Percentiles rank a stretch among this genome's conserved stretches.
These are phyloP conservation scores for Cystobasidium sp. DNA, from an alignment of 1,284 basidiomycete species.

Conservation along the genomic window DNA sequence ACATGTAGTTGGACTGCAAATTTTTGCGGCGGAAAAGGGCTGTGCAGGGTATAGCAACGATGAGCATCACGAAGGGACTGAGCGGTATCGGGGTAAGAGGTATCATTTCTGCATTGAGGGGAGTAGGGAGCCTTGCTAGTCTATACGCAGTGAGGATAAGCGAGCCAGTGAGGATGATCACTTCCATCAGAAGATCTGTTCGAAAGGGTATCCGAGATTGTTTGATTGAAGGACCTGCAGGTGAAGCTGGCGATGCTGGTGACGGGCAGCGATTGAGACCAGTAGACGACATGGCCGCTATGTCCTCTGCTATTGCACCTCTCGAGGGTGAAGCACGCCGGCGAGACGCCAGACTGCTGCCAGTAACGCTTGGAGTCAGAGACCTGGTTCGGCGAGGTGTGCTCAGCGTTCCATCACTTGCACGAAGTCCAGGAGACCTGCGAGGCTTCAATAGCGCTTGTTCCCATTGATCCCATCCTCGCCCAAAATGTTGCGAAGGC, in stretches of 20 bases:
- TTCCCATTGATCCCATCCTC: constrained; percentile 37
- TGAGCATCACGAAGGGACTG: constrained; percentile 44
- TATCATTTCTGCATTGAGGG: constrained; percentile 35
- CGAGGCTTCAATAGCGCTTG: constrained; percentile 28
- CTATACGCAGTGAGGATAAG: constrained; percentile 48
- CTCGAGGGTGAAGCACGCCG: constrained; percentile 23
- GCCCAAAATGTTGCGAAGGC: constrained; percentile 14
- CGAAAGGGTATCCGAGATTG: constrained; percentile 45
- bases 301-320: constrained; percentile 13
- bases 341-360: constrained; percentile 2
- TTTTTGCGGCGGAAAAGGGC: constrained; percentile 50
- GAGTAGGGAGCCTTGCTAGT: constrained; percentile 43
- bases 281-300: neutral
- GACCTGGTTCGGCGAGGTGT: constrained; percentile 22
- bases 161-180: constrained; percentile 46
- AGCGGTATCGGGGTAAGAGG: constrained; percentile 46
- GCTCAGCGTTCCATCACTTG: neutral
- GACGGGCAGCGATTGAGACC: constrained; percentile 12
- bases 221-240: neutral
- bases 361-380: constrained; percentile 19
- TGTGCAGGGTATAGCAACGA: constrained; percentile 49
- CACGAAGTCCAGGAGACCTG: constrained; percentile 14
- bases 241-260: constrained; percentile 22
- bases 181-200: constrained; percentile 48
- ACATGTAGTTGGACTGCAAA: constrained; percentile 48